Percentiles rank a stretch among this genome's conserved stretches.
Evolutionary conservation across 1,139 yeast genomes (phyloP).

Genomic region (Candida sanyaensis): DNA sequence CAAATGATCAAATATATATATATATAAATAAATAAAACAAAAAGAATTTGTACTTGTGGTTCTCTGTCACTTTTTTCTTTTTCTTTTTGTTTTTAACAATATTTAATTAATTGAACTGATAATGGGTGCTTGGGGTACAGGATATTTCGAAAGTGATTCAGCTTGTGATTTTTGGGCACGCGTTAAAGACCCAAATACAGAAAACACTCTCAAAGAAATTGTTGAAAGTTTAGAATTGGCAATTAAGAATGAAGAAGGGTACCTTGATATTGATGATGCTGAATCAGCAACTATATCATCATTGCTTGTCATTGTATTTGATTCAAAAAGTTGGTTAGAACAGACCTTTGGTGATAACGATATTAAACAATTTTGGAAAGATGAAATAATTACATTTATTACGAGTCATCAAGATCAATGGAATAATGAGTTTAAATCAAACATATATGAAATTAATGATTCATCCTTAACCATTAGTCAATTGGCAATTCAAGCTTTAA

Average conservation of each 20-base stretch:
- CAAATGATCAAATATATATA: too few relatives aligned
- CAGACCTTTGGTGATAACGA: neutral
- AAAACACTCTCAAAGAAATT: slow-evolving; percentile 10
- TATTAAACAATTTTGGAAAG: slow-evolving; percentile 4
- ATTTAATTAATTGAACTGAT: neutral
- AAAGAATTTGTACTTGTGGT: neutral
- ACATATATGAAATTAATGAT: neutral
- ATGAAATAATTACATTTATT: slow-evolving; percentile 5
- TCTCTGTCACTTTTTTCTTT: neutral
- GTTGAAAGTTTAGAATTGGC: slow-evolving; percentile 5
- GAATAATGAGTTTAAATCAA: slow-evolving; percentile 2
- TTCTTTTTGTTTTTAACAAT: neutral
- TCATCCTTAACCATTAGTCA: neutral
- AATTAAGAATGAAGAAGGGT: slow-evolving; percentile 2
- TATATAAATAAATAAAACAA: neutral
- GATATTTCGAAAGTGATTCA: slow-evolving; percentile 18
- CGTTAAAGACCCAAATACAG: neutral
- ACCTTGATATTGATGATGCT: slow-evolving; percentile 13
- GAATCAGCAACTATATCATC: slow-evolving; percentile 9
- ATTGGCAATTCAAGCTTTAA: slow-evolving; percentile 4
- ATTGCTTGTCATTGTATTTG: slow-evolving; percentile 11
- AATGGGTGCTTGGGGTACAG: slow-evolving; percentile 18
- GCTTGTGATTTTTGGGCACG: slow-evolving; percentile 15
- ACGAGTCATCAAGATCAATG: slow-evolving; percentile 6
- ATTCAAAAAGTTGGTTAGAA: slow-evolving; percentile 4